Percentiles rank a stretch among this genome's conserved stretches.
These are phyloP conservation scores for Ceratocystis albifundus DNA, from an alignment of 2,329 filamentous ascomycete species.

Conservation along the genomic window DNA sequence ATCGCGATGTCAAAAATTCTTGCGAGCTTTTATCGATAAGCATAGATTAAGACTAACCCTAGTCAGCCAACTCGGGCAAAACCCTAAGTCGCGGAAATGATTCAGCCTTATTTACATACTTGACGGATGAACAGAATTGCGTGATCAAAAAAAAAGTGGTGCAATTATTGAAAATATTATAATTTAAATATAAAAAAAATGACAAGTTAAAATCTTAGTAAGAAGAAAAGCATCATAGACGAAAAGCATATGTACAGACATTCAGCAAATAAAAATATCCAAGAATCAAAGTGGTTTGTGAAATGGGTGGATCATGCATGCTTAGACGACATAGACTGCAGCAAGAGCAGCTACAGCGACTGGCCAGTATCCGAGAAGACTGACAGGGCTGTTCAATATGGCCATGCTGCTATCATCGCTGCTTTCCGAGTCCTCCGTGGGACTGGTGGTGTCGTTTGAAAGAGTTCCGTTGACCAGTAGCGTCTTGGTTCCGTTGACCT, in stretches of 20 bases:
- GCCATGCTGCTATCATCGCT: constrained; percentile 28
- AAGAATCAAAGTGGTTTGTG: neutral
- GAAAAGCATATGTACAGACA: neutral
- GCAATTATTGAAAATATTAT: too few relatives aligned
- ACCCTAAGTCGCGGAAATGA: neutral
- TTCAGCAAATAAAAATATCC: neutral
- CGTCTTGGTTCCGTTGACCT: constrained; percentile 47
- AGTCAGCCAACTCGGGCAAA: neutral
- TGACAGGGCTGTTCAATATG: constrained; percentile 26
- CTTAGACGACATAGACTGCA: constrained; percentile 31
- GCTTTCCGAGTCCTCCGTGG: constrained; percentile 27
- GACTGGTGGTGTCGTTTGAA: constrained; percentile 51
- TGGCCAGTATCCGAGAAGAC: constrained; percentile 41
- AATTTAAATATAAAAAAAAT: neutral
- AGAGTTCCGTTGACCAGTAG: constrained; percentile 68
- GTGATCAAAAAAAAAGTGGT: too few relatives aligned
- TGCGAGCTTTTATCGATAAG: constrained; percentile 12
- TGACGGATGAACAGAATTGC: too few relatives aligned
- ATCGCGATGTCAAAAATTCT: constrained; percentile 9
- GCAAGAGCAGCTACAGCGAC: constrained; percentile 35
- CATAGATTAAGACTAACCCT: neutral
- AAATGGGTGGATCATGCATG: neutral
- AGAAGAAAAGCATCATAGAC: too few relatives aligned
- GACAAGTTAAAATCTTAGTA: neutral
- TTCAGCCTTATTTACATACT: too few relatives aligned